Base-by-base conservation (phyloP, 345 rosid species). In the Arabidopsis suecica region DNA sequence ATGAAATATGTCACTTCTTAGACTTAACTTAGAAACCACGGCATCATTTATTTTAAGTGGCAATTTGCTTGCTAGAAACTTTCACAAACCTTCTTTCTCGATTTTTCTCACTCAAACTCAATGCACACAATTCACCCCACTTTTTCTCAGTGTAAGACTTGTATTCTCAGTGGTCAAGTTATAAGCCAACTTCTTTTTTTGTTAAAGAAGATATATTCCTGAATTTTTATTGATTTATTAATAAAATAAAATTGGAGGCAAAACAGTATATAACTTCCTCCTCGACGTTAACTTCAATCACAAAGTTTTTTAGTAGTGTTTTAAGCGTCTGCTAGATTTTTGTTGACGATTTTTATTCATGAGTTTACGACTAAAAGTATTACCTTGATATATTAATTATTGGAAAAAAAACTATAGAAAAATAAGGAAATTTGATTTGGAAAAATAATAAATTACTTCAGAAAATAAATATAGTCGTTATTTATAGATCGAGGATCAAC, bases 181-280 rank as follows among this genome's bases (percentile, higher is more conserved):
- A 41, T 25, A 34, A 32, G 44, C 18, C 28, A 9, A 33, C 13
- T 36, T 12, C 1, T 23, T 20, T 23, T 23, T 23, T 23, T 23
- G 25, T 23, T 23, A 23, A 23, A 23, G 25, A 23, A 23, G 25
- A 1, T 23, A 30, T 47, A 10, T 49, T 36, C 59, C 33, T 50
- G 9, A 50, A 50, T 12, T 66, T 36, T 66, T 42, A 36, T 20
- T 33, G 16, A 22, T 65, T n/a, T 64, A 47, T 48, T 37, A 48
- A 34, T 33, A 65, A 20, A 49, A 9, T 22, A 8, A 18, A 12
- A 36, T 32, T 2, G 23, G 48, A 32, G n/a, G 25, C 25, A 23
- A 23, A 23, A 23, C 25, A 23, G 25, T 23, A 23, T 23, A 23
- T 23, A 23, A 23, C 25, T 50, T 66, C 13, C 42, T 33, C 47